Evolutionary conservation across 257 asterid species (phyloP).

Genomic region (Knoxia roxburghii): DNA sequence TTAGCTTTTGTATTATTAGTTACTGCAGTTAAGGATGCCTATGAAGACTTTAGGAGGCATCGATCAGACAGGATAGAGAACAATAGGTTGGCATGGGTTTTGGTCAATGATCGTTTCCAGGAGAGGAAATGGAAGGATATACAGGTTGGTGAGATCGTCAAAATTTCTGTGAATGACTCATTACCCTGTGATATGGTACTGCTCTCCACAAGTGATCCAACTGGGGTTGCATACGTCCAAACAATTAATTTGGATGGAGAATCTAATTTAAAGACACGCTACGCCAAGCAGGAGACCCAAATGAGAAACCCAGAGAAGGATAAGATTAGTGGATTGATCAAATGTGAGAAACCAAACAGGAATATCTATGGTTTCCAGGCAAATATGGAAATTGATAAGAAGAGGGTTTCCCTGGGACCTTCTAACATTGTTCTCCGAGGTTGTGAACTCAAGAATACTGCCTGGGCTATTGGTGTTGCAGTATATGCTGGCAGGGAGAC

Average conservation of each 20-base stretch:
- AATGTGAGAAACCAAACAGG: slow-evolving; percentile 94
- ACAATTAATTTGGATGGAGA: slow-evolving; percentile 97
- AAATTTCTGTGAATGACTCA: slow-evolving; percentile 56
- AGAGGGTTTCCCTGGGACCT: slow-evolving; percentile 90
- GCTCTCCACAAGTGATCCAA: slow-evolving; percentile 77
- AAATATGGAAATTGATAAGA: slow-evolving; percentile 81
- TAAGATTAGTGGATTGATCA: slow-evolving; percentile 55
- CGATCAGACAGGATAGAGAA: slow-evolving; percentile 89
- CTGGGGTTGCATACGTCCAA: slow-evolving; percentile 89
- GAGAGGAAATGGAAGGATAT: slow-evolving; percentile 79
- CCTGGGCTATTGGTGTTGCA: slow-evolving; percentile 79
- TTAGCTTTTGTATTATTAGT: slow-evolving; percentile 78
- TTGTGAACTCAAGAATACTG: slow-evolving; percentile 93
- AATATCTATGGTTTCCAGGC: slow-evolving; percentile 92
- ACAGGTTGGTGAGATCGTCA: slow-evolving; percentile 72
- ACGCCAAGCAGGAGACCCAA: slow-evolving; percentile 94
- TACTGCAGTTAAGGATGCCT: slow-evolving; percentile 90
- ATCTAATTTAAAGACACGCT: slow-evolving; percentile 89
- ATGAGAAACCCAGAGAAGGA: slow-evolving; percentile 41
- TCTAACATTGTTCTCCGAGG: slow-evolving; percentile 90
- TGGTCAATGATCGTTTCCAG: slow-evolving; percentile 44
- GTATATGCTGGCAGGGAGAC: slow-evolving; percentile 93
- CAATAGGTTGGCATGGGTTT: slow-evolving; percentile 61
- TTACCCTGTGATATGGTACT: slow-evolving; percentile 97
- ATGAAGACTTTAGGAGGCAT: slow-evolving; percentile 88